Base-by-base conservation (phyloP, 352 stramenopile species). In the Phytophthora idaei region DNA sequence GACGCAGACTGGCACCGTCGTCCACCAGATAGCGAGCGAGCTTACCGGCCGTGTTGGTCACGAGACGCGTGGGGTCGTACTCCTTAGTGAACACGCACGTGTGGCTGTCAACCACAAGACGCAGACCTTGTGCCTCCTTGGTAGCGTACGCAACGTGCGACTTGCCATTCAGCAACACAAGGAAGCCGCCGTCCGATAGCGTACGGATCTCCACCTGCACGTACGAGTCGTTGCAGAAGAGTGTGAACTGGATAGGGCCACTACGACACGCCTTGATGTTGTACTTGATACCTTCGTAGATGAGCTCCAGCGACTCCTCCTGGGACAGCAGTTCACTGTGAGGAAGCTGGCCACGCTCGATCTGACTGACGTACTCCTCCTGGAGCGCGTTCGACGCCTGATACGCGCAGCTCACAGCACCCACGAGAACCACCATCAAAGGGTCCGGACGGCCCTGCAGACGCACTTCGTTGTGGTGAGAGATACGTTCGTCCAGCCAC, bases 221-320 rank as follows among this genome's bases (percentile, higher is more conserved):
- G 73, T 93, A 94, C 62, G 88, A 93, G 65, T 83, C 80, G 70
- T 94, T 94, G 71, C 89, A 90, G 62, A 84, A 89, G 58, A 99
- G 89, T 51, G 90, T 92, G 67, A 99, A 99, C 48, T 90, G 88
- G 63, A 94, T 95, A 17, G 83, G 77, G 3, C 96, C 96, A 31
- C 90, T 98, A 39, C 93, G 89, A 70, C 85, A 95, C 48, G 95
- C 97, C 34, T 73, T 72, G 57, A 99, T 83, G 71, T 95, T 94
- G 86, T 99, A 99, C 84, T 99, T 99, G 64, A 99, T 89, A 31
- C 94, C 97, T 75, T 99, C 96, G 71, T 99, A 98, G 75, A 99
- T 99, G 34, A 99, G 85, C 69, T 99, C 97, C 0, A 99, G 84
- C 25, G 93, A 65, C 69, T 97, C 80, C 29, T 77, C 45, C 63